phyloP scores from a whole-genome alignment of 2,329 filamentous ascomycete genomes.

The Cryphonectria carpinicola region DNA sequence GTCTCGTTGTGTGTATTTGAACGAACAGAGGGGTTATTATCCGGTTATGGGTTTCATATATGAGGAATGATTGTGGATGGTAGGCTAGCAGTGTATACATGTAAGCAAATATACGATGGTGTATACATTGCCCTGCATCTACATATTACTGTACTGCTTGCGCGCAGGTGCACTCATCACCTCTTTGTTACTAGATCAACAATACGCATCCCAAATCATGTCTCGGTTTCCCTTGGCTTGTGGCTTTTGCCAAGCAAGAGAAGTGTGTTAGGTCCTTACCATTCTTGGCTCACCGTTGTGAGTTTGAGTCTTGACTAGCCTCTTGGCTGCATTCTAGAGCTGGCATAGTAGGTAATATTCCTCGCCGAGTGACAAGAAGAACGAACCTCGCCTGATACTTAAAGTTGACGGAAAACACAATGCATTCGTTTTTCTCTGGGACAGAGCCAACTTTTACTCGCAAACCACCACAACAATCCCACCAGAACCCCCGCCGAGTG shows the following conservation, averaged over 20 bases:
- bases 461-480: background rate
- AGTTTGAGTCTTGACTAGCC: background rate
- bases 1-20: background rate
- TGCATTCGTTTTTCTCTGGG: background rate
- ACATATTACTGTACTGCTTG: background rate
- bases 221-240: background rate
- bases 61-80: background rate
- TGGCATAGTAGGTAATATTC: background rate
- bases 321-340: constrained; percentile 6
- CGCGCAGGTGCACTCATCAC: background rate
- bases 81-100: background rate
- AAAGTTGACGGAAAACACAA: background rate
- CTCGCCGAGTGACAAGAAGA: background rate
- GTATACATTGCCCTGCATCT: background rate
- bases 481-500: background rate
- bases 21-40: background rate
- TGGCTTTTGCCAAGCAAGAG: background rate
- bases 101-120: background rate
- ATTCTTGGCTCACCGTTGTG: background rate
- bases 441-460: background rate
- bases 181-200: background rate
- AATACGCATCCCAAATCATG: background rate
- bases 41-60: background rate
- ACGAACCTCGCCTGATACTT: background rate
- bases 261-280: background rate